phyloP scores from a whole-genome alignment of 208 protist genomes.

The Trypanosoma avium region DNA sequence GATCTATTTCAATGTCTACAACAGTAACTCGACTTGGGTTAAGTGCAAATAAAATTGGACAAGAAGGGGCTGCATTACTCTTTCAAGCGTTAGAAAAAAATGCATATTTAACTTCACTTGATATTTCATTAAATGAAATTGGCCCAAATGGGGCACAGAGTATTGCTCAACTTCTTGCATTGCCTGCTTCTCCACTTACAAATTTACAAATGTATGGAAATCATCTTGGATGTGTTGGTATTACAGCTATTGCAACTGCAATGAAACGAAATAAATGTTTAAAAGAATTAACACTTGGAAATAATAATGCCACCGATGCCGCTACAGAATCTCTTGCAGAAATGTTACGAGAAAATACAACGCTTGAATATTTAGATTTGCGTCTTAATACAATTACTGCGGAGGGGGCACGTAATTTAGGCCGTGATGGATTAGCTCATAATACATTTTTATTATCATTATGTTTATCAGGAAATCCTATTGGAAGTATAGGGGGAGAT shows the following conservation, averaged over 20 bases:
- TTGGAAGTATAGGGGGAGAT: slow-evolving; percentile 66
- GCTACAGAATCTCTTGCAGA: slow-evolving; percentile 45
- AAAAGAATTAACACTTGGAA: slow-evolving; percentile 62
- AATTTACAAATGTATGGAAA: slow-evolving; percentile 80
- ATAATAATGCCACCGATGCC: slow-evolving; percentile 85
- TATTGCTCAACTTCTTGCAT: slow-evolving; percentile 60
- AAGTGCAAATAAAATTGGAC: slow-evolving; percentile 76
- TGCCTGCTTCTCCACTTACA: slow-evolving; percentile 43
- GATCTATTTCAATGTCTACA: slow-evolving; percentile 68
- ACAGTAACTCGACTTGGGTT: slow-evolving; percentile 60
- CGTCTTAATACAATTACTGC: slow-evolving; percentile 79
- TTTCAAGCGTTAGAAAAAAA: slow-evolving; percentile 76
- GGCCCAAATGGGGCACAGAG: slow-evolving; percentile 60
- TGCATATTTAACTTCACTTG: slow-evolving; percentile 79
- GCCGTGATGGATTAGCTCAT: slow-evolving; percentile 59
- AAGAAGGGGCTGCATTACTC: slow-evolving; percentile 69
- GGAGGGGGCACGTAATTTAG: slow-evolving; percentile 43
- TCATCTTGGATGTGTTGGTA: slow-evolving; percentile 52
- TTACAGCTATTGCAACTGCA: slow-evolving; percentile 50
- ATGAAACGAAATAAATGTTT: slow-evolving; percentile 63
- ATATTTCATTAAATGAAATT: slow-evolving; percentile 86
- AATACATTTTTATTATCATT: slow-evolving; percentile 61
- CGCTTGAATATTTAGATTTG: slow-evolving; percentile 70
- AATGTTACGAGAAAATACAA: slow-evolving; percentile 76
- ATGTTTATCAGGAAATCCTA: slow-evolving; percentile 69